These are phyloP conservation scores for Glycine latifolia DNA, from an alignment of 306 rosid genomes.

Conservation along the genomic window DNA sequence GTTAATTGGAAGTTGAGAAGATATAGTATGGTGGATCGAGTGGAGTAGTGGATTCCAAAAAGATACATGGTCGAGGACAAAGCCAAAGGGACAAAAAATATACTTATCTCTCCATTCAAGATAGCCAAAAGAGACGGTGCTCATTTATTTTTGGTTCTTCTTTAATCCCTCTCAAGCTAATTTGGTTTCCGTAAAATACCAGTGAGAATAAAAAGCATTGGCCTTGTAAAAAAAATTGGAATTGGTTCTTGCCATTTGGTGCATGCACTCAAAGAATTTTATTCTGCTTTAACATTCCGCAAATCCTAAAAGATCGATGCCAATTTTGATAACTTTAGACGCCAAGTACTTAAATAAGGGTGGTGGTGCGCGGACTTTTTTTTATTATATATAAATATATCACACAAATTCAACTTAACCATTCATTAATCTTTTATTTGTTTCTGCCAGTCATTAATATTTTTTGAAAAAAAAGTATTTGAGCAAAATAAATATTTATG, in stretches of 20 bases:
- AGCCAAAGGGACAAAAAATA: constrained; percentile 30
- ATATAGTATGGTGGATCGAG: too few relatives aligned
- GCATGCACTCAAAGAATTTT: constrained; percentile 48
- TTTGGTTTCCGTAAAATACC: constrained; percentile 2
- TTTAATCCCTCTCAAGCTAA: constrained; percentile 31
- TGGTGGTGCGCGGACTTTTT: not conserved
- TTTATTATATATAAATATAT: too few relatives aligned
- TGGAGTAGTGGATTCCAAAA: constrained; percentile 41
- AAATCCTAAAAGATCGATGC: constrained; percentile 16
- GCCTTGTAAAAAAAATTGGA: constrained; percentile 3
- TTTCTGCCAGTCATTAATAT: too few relatives aligned
- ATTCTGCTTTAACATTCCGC: constrained; percentile 38
- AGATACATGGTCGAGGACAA: constrained; percentile 30
- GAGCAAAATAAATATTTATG: too few relatives aligned
- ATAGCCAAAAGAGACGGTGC: constrained; percentile 25
- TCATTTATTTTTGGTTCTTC: constrained; percentile 21
- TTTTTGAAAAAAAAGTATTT: too few relatives aligned
- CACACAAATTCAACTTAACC: too few relatives aligned
- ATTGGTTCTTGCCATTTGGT: constrained; percentile 44
- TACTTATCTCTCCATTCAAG: constrained; percentile 50
- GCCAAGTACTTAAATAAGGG: constrained; percentile 14
- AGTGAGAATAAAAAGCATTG: constrained; percentile 24
- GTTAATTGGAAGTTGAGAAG: too few relatives aligned
- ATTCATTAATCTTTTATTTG: too few relatives aligned
- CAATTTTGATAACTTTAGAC: not conserved